Percentiles rank a stretch among this genome's conserved stretches.
Evolutionary conservation across 371 early-diverging fungal species (phyloP).

Genomic region (Gilbertella persicaria): DNA sequence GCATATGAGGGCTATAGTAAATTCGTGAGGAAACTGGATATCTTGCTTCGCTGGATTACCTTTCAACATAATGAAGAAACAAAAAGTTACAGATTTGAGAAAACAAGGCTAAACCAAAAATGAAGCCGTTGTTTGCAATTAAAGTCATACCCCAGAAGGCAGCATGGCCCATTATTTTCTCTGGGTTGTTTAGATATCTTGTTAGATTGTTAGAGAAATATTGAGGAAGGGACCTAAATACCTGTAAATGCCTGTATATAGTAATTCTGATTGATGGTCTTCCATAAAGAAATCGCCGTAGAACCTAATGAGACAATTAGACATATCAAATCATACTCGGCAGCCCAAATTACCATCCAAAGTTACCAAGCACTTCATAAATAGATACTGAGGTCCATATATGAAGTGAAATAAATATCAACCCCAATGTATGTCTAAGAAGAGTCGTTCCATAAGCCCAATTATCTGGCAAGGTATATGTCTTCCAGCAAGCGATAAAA

Average conservation of each 20-base stretch:
- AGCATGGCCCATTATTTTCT: slow-evolving; percentile 86
- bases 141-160: slow-evolving; percentile 90
- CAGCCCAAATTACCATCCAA: too few relatives aligned
- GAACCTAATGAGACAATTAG: too few relatives aligned
- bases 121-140: slow-evolving; percentile 74
- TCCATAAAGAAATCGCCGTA: slow-evolving; percentile 89
- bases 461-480: slow-evolving; percentile 72
- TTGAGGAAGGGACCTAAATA: too few relatives aligned
- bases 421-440: slow-evolving; percentile 74
- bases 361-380: slow-evolving; percentile 87
- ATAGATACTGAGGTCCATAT: slow-evolving; percentile 84
- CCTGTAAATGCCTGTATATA: slow-evolving; percentile 85
- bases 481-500: slow-evolving; percentile 69
- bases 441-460: slow-evolving; percentile 73
- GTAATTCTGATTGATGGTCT: slow-evolving; percentile 59
- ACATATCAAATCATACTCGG: too few relatives aligned
- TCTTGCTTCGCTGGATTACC: too few relatives aligned
- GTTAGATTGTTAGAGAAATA: too few relatives aligned
- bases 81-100: slow-evolving; percentile 78
- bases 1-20: slow-evolving; percentile 88
- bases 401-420: slow-evolving; percentile 79
- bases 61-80: slow-evolving; percentile 83
- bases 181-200: slow-evolving; percentile 90
- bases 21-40: too few relatives aligned
- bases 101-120: slow-evolving; percentile 80